phyloP scores from a whole-genome alignment of 495 filamentous ascomycete species.

The Penicillium samsonianum region DNA sequence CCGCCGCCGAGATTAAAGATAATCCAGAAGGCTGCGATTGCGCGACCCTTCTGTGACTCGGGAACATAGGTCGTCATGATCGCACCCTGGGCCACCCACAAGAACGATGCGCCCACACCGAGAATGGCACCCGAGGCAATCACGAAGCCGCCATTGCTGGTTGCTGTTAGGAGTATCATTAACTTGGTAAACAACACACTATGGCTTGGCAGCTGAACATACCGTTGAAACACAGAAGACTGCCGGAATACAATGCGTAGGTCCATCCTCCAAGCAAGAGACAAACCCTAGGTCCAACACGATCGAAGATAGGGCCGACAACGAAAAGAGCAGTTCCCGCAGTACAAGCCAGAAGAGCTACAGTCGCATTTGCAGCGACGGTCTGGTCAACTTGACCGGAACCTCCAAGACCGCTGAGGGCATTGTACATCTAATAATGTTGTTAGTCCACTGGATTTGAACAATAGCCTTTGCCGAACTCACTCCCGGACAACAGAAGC shows the following conservation, averaged over 20 bases:
- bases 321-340: constrained; percentile 46
- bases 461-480: constrained; percentile 5
- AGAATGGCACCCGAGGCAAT: constrained; percentile 61
- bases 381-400: constrained; percentile 50
- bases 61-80: constrained; percentile 57
- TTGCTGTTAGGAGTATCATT: constrained; percentile 47
- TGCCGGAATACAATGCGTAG: constrained; percentile 45
- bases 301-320: constrained; percentile 45
- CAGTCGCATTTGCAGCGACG: constrained; percentile 45
- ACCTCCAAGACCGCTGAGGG: constrained; percentile 56
- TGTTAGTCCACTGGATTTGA: background rate
- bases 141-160: constrained; percentile 71
- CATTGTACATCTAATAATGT: constrained; percentile 66
- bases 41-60: constrained; percentile 51
- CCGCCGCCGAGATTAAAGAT: constrained; percentile 57
- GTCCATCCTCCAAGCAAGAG: constrained; percentile 47
- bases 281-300: constrained; percentile 42
- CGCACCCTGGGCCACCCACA: constrained; percentile 58
- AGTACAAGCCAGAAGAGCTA: constrained; percentile 41
- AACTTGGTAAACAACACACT: background rate
- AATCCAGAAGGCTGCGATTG: constrained; percentile 55
- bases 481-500: constrained; percentile 77
- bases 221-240: constrained; percentile 44
- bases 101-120: constrained; percentile 50
- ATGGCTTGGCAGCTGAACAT: background rate